Conservation (phyloP, 495 filamentous ascomycete species). For the Xylaria cubensis region DNA sequence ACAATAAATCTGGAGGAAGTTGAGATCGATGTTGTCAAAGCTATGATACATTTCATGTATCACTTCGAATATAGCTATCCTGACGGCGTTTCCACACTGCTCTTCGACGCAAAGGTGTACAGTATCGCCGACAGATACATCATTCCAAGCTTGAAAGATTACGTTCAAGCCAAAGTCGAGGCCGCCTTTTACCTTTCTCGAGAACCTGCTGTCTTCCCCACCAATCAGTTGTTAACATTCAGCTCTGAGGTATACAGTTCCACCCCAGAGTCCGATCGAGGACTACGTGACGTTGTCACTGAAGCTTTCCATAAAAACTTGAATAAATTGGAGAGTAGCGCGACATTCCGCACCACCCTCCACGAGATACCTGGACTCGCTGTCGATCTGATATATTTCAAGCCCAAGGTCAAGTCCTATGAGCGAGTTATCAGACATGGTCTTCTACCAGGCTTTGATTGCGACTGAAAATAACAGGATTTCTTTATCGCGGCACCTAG, state of each 20-base stretch:
- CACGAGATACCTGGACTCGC: background rate
- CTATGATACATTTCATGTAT: background rate
- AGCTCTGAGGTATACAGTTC: background rate
- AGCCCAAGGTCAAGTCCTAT: background rate
- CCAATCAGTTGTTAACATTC: background rate
- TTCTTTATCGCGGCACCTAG: too few relatives aligned
- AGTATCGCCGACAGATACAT: background rate
- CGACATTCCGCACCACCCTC: background rate
- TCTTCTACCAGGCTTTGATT: too few relatives aligned
- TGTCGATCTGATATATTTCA: background rate
- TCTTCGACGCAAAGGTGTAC: background rate
- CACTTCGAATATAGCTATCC: background rate
- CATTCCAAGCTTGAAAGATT: background rate
- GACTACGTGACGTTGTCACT: background rate
- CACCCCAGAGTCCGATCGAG: background rate
- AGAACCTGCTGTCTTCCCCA: background rate
- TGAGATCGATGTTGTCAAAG: background rate
- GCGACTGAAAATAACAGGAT: too few relatives aligned
- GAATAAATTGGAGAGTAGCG: background rate
- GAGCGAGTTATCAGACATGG: too few relatives aligned
- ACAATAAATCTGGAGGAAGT: background rate
- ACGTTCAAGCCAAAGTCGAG: background rate
- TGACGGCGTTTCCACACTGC: background rate
- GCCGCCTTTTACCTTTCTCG: rapidly evolving
- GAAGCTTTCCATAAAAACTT: background rate